Conservation (phyloP, 108 stramenopile genomes). For the Ochromonas danica region DNA sequence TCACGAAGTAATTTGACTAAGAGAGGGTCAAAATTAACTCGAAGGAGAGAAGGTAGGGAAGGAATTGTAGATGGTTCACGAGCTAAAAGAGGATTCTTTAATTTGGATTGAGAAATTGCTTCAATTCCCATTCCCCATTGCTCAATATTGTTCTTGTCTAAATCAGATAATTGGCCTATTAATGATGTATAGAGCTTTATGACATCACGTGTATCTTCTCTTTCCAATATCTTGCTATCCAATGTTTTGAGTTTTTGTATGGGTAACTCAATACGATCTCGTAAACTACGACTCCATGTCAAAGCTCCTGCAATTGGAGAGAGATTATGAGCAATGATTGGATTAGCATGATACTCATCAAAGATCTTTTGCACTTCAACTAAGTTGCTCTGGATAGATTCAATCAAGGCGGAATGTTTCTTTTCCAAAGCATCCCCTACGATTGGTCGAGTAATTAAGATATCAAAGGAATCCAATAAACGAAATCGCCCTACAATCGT, state of each 20-base stretch:
- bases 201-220: constrained; percentile 51
- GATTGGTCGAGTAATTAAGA: constrained; percentile 38
- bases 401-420: constrained; percentile 43
- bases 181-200: constrained; percentile 48
- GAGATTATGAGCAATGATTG: constrained; percentile 45
- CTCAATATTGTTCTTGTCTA: constrained; percentile 45
- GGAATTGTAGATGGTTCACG: background rate
- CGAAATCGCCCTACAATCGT: constrained; percentile 46
- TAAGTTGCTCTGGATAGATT: constrained; percentile 37
- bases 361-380: constrained; percentile 42
- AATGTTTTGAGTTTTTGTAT: constrained; percentile 48
- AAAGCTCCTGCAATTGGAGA: constrained; percentile 56
- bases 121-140: constrained; percentile 50
- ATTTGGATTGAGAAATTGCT: constrained; percentile 44
- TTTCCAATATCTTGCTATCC: constrained; percentile 45
- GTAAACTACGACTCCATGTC: constrained; percentile 50
- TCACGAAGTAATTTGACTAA: constrained; percentile 53
- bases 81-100: constrained; percentile 44
- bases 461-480: constrained; percentile 52
- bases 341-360: constrained; percentile 26
- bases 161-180: constrained; percentile 47
- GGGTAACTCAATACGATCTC: constrained; percentile 45
- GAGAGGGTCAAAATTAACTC: constrained; percentile 55
- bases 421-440: constrained; percentile 54
- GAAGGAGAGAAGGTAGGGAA: constrained; percentile 24